A percentile compares a stretch with the other conserved stretches of the same genome.
Conservation (phyloP, 805 yeast genomes). For the Starmera caribaea region DNA sequence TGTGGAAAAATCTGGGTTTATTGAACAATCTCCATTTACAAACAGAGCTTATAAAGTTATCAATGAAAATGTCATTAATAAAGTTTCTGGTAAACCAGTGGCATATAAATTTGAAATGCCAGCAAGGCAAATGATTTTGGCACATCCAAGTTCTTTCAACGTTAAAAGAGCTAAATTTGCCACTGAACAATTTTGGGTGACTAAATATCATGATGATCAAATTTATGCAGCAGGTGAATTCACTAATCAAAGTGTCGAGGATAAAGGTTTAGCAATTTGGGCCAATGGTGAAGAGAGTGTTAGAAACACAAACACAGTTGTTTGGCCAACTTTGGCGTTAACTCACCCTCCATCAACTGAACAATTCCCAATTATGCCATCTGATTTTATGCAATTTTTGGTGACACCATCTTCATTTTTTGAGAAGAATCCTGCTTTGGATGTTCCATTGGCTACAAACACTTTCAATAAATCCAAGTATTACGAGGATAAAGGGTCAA, state of each 20-base stretch:
- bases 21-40: constrained; percentile 69
- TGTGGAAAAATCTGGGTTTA: constrained; percentile 61
- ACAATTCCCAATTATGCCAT: constrained; percentile 89
- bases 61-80: constrained; percentile 64
- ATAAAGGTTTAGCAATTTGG: constrained; percentile 66
- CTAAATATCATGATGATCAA: constrained; percentile 65
- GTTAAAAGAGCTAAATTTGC: constrained; percentile 66
- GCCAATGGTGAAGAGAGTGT: constrained; percentile 58
- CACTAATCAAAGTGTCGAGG: constrained; percentile 68
- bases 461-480: constrained; percentile 53
- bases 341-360: constrained; percentile 78
- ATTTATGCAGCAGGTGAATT: constrained; percentile 78
- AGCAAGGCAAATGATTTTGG: constrained; percentile 68
- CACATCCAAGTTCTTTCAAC: constrained; percentile 53
- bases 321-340: constrained; percentile 76
- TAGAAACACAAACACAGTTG: constrained; percentile 66
- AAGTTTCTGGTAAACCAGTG: constrained; percentile 60
- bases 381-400: constrained; percentile 61
- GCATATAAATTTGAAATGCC: constrained; percentile 70
- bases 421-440: constrained; percentile 69
- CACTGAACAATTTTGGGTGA: constrained; percentile 74
- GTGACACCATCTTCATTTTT: constrained; percentile 69
- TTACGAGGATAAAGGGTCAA: constrained; percentile 18
- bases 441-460: constrained; percentile 64
- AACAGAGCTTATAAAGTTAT: constrained; percentile 67